Evolutionary conservation across 768 basidiomycete genomes (phyloP).

Genomic region (Lactifluus subvellereus): DNA sequence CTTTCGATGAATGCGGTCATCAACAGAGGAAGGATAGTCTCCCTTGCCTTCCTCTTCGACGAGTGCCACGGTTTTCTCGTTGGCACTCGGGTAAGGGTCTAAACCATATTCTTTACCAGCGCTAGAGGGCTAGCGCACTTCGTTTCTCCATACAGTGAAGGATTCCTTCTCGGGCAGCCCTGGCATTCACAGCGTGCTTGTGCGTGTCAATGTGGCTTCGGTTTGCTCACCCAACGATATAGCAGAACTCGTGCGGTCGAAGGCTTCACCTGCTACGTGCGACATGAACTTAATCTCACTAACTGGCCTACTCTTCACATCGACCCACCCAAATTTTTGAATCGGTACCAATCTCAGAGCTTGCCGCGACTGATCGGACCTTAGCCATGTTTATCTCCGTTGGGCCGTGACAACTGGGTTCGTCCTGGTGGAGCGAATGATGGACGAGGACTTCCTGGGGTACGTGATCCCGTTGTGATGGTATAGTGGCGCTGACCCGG

Average conservation of each 20-base stretch:
- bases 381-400: not conserved
- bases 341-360: not conserved
- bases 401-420: not conserved
- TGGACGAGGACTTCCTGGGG: not conserved
- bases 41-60: not conserved
- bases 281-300: not conserved
- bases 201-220: not conserved
- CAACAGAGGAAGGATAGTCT: not conserved
- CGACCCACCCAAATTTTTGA: not conserved
- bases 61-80: too few relatives aligned
- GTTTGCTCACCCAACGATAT: not conserved
- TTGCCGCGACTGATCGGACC: not conserved
- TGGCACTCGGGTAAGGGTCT: not conserved
- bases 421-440: not conserved
- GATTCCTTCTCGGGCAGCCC: too few relatives aligned
- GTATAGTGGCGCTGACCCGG: not conserved
- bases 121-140: not conserved
- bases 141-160: too few relatives aligned
- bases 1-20: not conserved
- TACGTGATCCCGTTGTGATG: not conserved
- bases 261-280: not conserved
- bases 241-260: not conserved
- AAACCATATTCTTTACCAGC: not conserved
- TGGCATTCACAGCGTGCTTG: not conserved
- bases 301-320: not conserved